phyloP scores from a whole-genome alignment of 1,284 basidiomycete genomes.

The Exsudoporus floridanus region DNA sequence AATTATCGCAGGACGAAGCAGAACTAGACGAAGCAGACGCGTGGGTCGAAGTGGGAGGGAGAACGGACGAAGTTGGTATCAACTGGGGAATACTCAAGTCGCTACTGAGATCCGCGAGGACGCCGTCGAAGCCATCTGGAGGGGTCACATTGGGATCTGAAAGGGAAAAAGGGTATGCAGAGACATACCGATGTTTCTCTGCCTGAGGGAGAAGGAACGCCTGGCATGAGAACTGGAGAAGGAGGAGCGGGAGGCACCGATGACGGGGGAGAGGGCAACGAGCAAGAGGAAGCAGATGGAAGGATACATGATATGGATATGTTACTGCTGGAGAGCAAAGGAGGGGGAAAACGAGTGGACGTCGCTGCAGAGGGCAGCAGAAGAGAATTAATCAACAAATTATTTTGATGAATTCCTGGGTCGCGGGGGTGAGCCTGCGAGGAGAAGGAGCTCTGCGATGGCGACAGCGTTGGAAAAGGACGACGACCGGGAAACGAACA shows the following conservation, averaged over 20 bases:
- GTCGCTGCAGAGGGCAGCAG: conserved; percentile 11
- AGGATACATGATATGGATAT: conserved; percentile 25
- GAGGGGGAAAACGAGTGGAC: conserved; percentile 29
- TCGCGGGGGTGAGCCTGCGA: conserved; percentile 3
- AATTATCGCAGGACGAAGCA: conserved; percentile 10
- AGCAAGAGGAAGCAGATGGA: conserved; percentile 29
- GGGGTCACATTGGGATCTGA: not conserved
- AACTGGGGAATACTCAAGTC: not conserved
- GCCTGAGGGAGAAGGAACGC: conserved; percentile 37
- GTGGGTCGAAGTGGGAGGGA: conserved; percentile 6
- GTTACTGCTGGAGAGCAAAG: conserved; percentile 18
- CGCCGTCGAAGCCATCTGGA: conserved; percentile 4
- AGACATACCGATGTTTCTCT: conserved; percentile 25
- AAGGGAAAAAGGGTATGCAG: not conserved
- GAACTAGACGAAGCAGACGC: conserved; percentile 4
- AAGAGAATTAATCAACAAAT: not conserved
- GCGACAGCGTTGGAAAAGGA: conserved; percentile 3
- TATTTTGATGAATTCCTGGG: not conserved
- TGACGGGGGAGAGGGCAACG: conserved; percentile 21
- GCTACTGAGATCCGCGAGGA: not conserved
- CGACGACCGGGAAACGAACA: not conserved
- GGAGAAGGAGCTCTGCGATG: conserved; percentile 3
- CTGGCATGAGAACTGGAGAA: conserved; percentile 41
- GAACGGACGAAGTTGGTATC: conserved; percentile 13
- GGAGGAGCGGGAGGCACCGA: conserved; percentile 40